A percentile compares a stretch with the other conserved stretches of the same genome.
These are phyloP conservation scores for Dendrostoma leiphaemia DNA, from an alignment of 2,329 filamentous ascomycete species.

Conservation along the genomic window DNA sequence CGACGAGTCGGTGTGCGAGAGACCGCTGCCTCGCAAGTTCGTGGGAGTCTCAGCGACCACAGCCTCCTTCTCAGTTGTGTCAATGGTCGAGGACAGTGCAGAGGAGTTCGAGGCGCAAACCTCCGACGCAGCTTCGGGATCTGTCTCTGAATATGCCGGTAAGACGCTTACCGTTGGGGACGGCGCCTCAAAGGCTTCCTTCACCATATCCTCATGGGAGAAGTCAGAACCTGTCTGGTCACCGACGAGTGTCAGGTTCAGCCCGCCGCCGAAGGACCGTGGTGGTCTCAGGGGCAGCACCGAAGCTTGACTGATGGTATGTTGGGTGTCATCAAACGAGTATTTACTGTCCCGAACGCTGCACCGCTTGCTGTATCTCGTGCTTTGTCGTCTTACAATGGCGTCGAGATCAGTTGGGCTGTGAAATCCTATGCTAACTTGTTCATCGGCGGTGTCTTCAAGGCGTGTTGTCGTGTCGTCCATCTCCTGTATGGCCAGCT, in stretches of 20 bases:
- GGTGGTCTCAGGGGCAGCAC: neutral
- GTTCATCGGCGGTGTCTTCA: neutral
- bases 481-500: constrained; percentile 3
- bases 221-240: neutral
- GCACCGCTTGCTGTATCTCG: neutral
- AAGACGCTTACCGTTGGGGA: neutral
- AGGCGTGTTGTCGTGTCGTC: neutral
- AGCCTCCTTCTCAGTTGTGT: too few species aligned
- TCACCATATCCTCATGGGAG: neutral
- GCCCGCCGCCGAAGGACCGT: too few species aligned
- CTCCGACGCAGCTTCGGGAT: neutral
- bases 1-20: too few species aligned
- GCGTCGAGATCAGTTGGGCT: constrained; percentile 1
- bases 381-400: constrained; percentile 6
- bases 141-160: neutral
- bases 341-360: neutral
- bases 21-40: too few species aligned
- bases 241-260: too few species aligned
- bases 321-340: neutral
- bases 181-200: neutral
- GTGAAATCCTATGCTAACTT: constrained; percentile 2
- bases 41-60: too few species aligned
- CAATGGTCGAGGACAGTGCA: too few species aligned
- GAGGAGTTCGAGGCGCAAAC: neutral
- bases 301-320: neutral